Conservation (phyloP, 1,284 basidiomycete species). For the Rhodofomes roseus region DNA sequence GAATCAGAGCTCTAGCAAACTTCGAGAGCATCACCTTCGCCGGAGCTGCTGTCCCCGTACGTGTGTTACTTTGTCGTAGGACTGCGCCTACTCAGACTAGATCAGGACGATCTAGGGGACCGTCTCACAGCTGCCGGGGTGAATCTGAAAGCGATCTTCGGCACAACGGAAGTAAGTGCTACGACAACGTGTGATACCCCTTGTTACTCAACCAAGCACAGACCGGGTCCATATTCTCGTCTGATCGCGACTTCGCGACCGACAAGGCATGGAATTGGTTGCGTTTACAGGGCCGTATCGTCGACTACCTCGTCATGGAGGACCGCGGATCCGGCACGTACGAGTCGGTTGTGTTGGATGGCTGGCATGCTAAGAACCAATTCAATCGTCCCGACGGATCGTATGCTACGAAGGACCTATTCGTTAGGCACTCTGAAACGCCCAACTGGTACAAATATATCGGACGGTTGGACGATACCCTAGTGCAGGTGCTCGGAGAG, state of each 20-base stretch:
- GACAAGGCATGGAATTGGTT: constrained; percentile 66
- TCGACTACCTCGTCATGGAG: constrained; percentile 43
- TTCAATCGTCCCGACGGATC: constrained; percentile 54
- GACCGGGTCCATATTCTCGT: constrained; percentile 47
- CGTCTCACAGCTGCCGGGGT: constrained; percentile 48
- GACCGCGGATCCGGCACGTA: constrained; percentile 40
- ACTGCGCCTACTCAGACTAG: neutral
- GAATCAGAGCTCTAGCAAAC: constrained; percentile 32
- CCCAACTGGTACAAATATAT: constrained; percentile 47
- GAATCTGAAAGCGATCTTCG: constrained; percentile 51
- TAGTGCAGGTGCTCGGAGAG: constrained; percentile 48
- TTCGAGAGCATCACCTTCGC: constrained; percentile 52
- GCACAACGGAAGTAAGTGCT: constrained; percentile 35
- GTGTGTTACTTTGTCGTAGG: neutral
- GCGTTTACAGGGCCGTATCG: constrained; percentile 29
- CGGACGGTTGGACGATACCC: constrained; percentile 58
- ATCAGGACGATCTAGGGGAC: constrained; percentile 50
- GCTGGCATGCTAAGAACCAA: constrained; percentile 51
- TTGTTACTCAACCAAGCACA: neutral
- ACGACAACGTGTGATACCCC: neutral
- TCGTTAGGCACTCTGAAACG: constrained; percentile 42
- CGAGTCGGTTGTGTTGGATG: constrained; percentile 52
- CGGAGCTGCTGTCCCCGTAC: constrained; percentile 37
- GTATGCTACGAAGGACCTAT: constrained; percentile 59
- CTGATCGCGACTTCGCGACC: constrained; percentile 41